phyloP scores from a whole-genome alignment of 1,284 basidiomycete genomes.

The Moesziomyces globuligerus region DNA sequence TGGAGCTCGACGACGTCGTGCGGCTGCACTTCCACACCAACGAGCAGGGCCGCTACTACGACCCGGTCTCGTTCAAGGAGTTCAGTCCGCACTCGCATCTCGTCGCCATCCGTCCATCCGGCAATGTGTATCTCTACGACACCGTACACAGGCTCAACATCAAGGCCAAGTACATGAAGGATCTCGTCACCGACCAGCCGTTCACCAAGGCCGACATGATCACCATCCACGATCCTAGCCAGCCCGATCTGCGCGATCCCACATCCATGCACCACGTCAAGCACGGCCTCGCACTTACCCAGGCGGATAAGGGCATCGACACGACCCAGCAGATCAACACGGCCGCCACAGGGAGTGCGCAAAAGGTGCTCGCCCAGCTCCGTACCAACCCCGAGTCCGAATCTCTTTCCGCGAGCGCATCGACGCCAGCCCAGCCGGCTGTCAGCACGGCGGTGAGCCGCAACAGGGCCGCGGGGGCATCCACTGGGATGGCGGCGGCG shows the following conservation, averaged over 20 bases:
- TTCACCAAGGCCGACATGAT: constrained; percentile 90
- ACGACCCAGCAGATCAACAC: constrained; percentile 62
- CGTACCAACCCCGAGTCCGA: constrained; percentile 6
- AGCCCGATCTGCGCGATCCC: constrained; percentile 41
- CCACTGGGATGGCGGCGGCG: constrained; percentile 88
- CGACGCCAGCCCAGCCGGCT: too few relatives aligned
- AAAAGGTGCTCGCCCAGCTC: constrained; percentile 48
- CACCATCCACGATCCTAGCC: constrained; percentile 74
- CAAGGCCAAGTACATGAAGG: constrained; percentile 77
- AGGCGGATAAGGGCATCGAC: constrained; percentile 56
- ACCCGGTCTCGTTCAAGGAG: constrained; percentile 70
- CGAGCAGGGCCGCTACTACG: constrained; percentile 59
- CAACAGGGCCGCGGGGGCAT: constrained; percentile 78
- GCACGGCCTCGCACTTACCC: constrained; percentile 53
- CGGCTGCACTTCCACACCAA: constrained; percentile 82
- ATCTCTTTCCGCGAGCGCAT: background rate
- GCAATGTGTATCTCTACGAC: constrained; percentile 89
- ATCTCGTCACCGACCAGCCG: constrained; percentile 81
- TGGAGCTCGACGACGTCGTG: constrained; percentile 82
- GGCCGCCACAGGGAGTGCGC: constrained; percentile 62
- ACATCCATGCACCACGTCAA: constrained; percentile 62
- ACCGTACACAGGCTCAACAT: constrained; percentile 75
- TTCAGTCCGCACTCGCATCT: constrained; percentile 71
- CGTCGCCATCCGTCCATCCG: constrained; percentile 70
- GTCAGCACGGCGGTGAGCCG: constrained; percentile 26